Evolutionary conservation across 441 rosid species (phyloP), one percentile per base, ranked within the genome.

Genomic region (Adansonia grandidieri): DNA sequence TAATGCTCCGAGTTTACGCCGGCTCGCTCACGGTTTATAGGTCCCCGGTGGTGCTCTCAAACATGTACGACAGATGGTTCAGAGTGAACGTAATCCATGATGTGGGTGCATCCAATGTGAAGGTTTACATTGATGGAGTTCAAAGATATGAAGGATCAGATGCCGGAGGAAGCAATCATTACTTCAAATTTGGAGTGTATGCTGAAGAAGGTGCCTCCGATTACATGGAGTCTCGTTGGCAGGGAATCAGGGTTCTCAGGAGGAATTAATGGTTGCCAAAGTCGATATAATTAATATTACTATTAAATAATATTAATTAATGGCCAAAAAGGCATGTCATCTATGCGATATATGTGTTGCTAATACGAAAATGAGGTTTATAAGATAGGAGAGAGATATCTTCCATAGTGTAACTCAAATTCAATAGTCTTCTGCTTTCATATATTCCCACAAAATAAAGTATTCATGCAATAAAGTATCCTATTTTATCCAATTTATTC

Each of bases 1-100:
- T 84, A 44, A 88, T 88, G 86, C 82, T 86, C 11, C 75, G 84
- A 42, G 67, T 73, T 7, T 73, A 73, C 32, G 2, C 15, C 0
- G 77, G 66, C 19, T 57, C 66, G 17, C 48, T 73, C 19, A 19
- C 77, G 3, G 64, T 56, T 45, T 73, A 61, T 15, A 58, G 42
- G 13, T 6, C 51, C 47, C 86, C 79, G 11, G 66, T 78, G 28
- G 24, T 83, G 8, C 53, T 77, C 9, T 45, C 74, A 1, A 2
- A 79, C 63, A 70, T 82, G 19, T 85, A 82, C 10, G 58, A 82
- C 63, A 81, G 67, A 9, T 74, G 77, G 77, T 60, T 74, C 56
- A 22, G 8, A 9, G 42, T 74, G 5, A 19, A 74, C 60, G 82
- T 81, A 20, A 67, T 85, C 69, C 88, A 85, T 28, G 84, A 84